phyloP scores from a whole-genome alignment of 2,329 filamentous ascomycete genomes.

The Didymella exigua region DNA sequence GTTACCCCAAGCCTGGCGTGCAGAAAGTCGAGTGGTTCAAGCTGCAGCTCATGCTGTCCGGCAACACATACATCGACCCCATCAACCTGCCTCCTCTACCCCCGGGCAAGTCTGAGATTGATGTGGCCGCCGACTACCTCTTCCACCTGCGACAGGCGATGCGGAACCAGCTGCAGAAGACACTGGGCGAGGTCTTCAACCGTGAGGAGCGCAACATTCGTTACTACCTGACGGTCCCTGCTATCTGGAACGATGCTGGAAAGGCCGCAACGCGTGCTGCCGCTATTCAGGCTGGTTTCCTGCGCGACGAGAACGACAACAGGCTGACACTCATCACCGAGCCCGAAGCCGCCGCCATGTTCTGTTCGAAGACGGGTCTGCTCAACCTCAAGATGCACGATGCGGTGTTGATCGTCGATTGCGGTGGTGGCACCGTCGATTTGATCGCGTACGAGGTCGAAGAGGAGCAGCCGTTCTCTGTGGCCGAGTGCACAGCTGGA shows the following conservation, averaged over 20 bases:
- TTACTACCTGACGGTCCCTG: slow-evolving; percentile 97
- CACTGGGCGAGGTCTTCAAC: slow-evolving; percentile 95
- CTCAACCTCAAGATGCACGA: slow-evolving; percentile 98
- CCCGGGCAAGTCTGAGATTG: slow-evolving; percentile 97
- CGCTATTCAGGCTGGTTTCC: slow-evolving; percentile 94
- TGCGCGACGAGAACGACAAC: slow-evolving; percentile 97
- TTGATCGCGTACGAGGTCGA: slow-evolving; percentile 98
- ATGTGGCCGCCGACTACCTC: slow-evolving; percentile 98
- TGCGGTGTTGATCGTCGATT: slow-evolving; percentile 97
- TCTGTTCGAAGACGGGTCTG: slow-evolving; percentile 95
- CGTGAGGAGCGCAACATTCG: slow-evolving; percentile 97
- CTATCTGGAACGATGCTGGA: slow-evolving; percentile 98
- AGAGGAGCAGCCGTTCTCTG: slow-evolving; percentile 95
- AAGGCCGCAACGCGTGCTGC: slow-evolving; percentile 96
- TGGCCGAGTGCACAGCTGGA: slow-evolving; percentile 94
- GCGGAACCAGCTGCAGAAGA: slow-evolving; percentile 94
- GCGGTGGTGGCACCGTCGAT: slow-evolving; percentile 97
- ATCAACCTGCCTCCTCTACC: slow-evolving; percentile 98
- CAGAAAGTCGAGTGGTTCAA: slow-evolving; percentile 99
- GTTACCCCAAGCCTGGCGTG: slow-evolving; percentile 95
- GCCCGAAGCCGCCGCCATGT: slow-evolving; percentile 94
- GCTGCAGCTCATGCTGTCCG: slow-evolving; percentile 96
- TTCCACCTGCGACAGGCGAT: slow-evolving; percentile 98
- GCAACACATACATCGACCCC: slow-evolving; percentile 98
- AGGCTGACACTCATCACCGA: slow-evolving; percentile 92